phyloP scores from a whole-genome alignment of 2,329 filamentous ascomycete species.

The Berkeleyomyces basicola region DNA sequence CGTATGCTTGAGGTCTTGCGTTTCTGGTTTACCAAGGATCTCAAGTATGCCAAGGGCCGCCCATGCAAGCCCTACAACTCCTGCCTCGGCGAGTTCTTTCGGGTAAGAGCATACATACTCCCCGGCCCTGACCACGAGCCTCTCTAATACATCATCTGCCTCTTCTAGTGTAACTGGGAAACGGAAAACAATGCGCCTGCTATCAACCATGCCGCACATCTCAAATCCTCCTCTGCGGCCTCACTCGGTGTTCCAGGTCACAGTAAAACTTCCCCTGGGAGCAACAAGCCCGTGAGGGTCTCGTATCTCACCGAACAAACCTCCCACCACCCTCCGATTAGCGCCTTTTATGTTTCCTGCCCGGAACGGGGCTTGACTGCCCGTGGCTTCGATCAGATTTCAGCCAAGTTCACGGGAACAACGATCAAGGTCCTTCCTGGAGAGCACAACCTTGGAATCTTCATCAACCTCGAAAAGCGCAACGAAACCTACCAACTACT shows the following conservation, averaged over 20 bases:
- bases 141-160: neutral
- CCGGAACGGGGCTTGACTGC: constrained; percentile 79
- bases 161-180: constrained; percentile 74
- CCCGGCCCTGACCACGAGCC: neutral
- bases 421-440: constrained; percentile 83
- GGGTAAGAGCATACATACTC: constrained; percentile 36
- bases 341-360: constrained; percentile 86
- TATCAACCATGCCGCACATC: constrained; percentile 35
- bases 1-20: constrained; percentile 88
- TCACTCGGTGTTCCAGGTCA: constrained; percentile 36
- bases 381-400: constrained; percentile 86
- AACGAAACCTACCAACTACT: constrained; percentile 90
- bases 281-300: constrained; percentile 49
- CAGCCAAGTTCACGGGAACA: constrained; percentile 93
- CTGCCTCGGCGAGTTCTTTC: constrained; percentile 90
- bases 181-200: constrained; percentile 60
- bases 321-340: constrained; percentile 92
- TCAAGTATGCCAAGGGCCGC: constrained; percentile 97
- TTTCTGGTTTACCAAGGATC: constrained; percentile 98
- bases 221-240: constrained; percentile 31
- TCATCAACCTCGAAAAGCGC: constrained; percentile 66
- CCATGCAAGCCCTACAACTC: constrained; percentile 99
- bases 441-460: constrained; percentile 89
- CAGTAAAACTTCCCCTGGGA: constrained; percentile 24
- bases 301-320: constrained; percentile 97